Evolutionary conservation across 148 eudicot species (phyloP).

Genomic region (Suaeda aralocaspica): DNA sequence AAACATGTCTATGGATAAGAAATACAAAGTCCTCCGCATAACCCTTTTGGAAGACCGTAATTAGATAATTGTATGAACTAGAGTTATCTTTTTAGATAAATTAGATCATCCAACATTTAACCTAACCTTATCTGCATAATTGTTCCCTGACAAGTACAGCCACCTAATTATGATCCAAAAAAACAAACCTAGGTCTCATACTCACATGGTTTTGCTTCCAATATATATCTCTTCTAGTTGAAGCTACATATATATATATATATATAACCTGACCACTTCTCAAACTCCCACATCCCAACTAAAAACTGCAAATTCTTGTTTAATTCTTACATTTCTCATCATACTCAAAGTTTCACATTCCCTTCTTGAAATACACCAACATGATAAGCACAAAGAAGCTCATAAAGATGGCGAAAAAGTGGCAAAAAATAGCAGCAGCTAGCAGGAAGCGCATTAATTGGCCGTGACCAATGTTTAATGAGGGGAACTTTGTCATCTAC

Average conservation of each 20-base stretch:
- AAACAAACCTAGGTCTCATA: too few relatives aligned
- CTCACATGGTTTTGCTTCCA: conserved; percentile 11
- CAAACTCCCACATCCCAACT: background rate
- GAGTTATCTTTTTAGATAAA: too few relatives aligned
- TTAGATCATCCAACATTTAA: too few relatives aligned
- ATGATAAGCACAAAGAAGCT: conserved; percentile 37
- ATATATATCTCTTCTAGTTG: background rate
- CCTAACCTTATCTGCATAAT: too few relatives aligned
- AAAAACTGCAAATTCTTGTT: background rate
- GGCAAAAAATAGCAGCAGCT: conserved; percentile 29
- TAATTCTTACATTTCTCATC: background rate
- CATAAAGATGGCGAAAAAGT: conserved; percentile 34
- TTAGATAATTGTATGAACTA: too few relatives aligned
- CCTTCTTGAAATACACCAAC: conserved; percentile 14
- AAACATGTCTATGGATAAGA: background rate
- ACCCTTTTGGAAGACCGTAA: too few relatives aligned
- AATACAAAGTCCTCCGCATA: too few relatives aligned
- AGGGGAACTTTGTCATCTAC: conserved; percentile 24
- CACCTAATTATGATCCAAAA: too few relatives aligned
- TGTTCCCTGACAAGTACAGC: too few relatives aligned
- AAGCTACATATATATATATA: conserved; percentile 19
- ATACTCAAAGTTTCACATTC: background rate
- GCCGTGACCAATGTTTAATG: conserved; percentile 1
- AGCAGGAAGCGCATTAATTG: conserved; percentile 18
- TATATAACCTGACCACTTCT: background rate